Evolutionary conservation across 1,284 basidiomycete genomes (phyloP), one percentile per base, ranked within the genome.

Genomic region (Fistulina hepatica): DNA sequence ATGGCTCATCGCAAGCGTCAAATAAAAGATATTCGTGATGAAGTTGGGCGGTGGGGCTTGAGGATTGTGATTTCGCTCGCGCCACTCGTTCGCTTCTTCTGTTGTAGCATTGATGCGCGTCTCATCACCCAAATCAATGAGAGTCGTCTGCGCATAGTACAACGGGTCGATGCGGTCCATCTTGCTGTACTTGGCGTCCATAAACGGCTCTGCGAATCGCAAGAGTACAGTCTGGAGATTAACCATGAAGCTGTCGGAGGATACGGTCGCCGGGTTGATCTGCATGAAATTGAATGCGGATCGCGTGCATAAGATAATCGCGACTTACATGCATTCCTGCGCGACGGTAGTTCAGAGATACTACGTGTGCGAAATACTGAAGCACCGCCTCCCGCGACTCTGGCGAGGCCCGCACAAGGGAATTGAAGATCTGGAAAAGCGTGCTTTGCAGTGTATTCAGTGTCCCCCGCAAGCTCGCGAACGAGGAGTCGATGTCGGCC

Each of bases 181-280:
- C 72, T 97, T 98, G 36, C 81, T 78, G 52, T 82, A 94, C 39
- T 73, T 76, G 1, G 85, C 78, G 56, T 98, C 94, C 72, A 97
- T 91, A 55, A 98, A 97, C 0, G 95, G 95, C 48, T 92, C 89
- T n/a, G 91, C 84, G 49, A 99, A 88, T 15, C 81, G 75, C 28
- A 93, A 66, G 17, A 97, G 60, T 13, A 95, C 64, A 25, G 74
- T 73, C 52, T 93, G 88, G 26, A 94, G 51, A 51, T 97, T 98
- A 44, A 89, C 73, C 81, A 97, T 88, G 60, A 90, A 97, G 35
- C 85, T 81, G 53, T 99, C 94, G 1, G 80, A 82, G 0, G 92
- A 79, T 4, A 98, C 93, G 0, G 84, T 86, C 9, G 73, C 68
- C 2, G 79, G 73, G 43, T 94, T 83, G 23, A 97, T 85, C 74